Percentiles rank a stretch among this genome's conserved stretches.
Conservation (phyloP, 495 filamentous ascomycete genomes). For the Paragyromitra xinjiangensis region DNA sequence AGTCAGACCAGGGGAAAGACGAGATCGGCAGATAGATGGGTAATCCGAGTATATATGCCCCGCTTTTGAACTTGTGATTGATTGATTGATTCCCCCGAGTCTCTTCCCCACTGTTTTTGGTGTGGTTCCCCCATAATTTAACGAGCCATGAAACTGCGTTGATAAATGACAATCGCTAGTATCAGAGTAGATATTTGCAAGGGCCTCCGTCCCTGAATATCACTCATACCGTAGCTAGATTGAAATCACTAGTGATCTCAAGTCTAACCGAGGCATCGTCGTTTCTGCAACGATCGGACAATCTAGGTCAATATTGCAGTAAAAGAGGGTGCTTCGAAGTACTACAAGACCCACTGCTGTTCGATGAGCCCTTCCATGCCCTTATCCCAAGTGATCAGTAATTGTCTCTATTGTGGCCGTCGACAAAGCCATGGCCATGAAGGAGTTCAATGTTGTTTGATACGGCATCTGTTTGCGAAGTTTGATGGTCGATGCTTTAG, state of each 20-base stretch:
- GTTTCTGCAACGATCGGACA: not conserved
- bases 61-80: not conserved
- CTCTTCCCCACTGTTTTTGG: not conserved
- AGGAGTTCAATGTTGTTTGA: not conserved
- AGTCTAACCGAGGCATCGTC: not conserved
- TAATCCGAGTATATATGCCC: not conserved
- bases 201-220: conserved; percentile 14
- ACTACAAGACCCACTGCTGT: not conserved
- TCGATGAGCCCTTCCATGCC: not conserved
- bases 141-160: not conserved
- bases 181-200: not conserved
- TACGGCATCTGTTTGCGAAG: conserved; percentile 16
- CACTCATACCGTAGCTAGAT: conserved; percentile 12
- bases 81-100: not conserved
- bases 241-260: not conserved
- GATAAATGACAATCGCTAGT: not conserved
- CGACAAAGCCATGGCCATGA: not conserved
- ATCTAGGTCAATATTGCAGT: not conserved
- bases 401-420: not conserved
- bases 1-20: not conserved
- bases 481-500: conserved; percentile 15
- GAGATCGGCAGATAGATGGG: not conserved
- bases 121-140: not conserved
- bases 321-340: not conserved
- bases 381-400: not conserved